Base-by-base conservation (phyloP, 805 yeast genomes). In the Lipomyces japonicus region DNA sequence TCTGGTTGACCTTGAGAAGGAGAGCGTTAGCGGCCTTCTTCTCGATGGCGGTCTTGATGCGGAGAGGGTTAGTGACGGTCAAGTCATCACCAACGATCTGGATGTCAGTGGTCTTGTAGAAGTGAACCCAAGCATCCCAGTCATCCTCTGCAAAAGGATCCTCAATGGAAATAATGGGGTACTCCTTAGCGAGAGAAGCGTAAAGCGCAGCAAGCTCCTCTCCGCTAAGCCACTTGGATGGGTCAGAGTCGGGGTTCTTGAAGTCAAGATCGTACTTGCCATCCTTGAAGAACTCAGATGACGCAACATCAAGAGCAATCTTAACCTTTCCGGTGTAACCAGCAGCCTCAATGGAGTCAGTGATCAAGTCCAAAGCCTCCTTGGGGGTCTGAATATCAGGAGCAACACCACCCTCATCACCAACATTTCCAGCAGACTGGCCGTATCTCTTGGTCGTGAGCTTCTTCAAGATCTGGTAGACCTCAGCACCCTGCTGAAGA, bases 361-460 rank as follows among this genome's bases (percentile, higher is more conserved):
- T 79, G 73, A 91, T 88, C 73, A 91, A 83, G 78, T 93, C 97
- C 63, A 91, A 79, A 66, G 97, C 98, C 82, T 91, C 97, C 75
- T 81, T 86, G 71, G 98, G 91, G 65, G 96, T 81, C 63, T 84
- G 80, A 64, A 93, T 83, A 75, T 89, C 87, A 75, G 98, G 98
- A 68, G 98, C 98, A 79, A 91, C 96, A 83, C 98, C 98, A 85
- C 98, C 98, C 81, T 91, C 98, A 76, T 91, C 98, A 82, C 98
- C 98, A 71, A 91, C 98, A 79, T 91, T 91, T 77, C 96, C 97
- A 68, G 98, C 98, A 59, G 95, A 84, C 70, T 87, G 84, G 71
- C 98, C 98, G 84, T 91, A 93, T 73, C 77, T 79, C 83, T 87
- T 84, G 82, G 87, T 86, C 74, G 97, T 84, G 68, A 86, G 77